These are phyloP conservation scores for Exophiala calicioides DNA, from an alignment of 2,329 filamentous ascomycete species.

Conservation along the genomic window DNA sequence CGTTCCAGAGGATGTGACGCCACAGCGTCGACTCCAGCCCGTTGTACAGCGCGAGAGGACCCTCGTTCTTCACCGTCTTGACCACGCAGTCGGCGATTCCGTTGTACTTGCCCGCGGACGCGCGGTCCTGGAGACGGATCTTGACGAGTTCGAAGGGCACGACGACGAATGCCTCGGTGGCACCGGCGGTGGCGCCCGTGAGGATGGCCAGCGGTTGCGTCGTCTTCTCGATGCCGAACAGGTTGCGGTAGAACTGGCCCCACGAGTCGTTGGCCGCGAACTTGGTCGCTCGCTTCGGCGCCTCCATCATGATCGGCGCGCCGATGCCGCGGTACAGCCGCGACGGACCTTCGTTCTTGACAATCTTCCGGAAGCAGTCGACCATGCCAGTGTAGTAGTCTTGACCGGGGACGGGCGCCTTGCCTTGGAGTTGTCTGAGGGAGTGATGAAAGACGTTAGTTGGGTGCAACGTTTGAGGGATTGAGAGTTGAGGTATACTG, in stretches of 20 bases:
- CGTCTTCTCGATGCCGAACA: conserved; percentile 84
- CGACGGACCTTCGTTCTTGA: conserved; percentile 88
- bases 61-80: conserved; percentile 78
- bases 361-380: conserved; percentile 97
- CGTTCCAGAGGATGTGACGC: conserved; percentile 93
- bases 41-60: conserved; percentile 87
- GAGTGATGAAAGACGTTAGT: conserved; percentile 1
- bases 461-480: conserved; percentile 1
- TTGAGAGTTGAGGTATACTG: conserved; percentile 45
- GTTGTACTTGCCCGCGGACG: conserved; percentile 74
- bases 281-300: conserved; percentile 93
- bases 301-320: conserved; percentile 97
- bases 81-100: conserved; percentile 55
- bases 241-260: conserved; percentile 88
- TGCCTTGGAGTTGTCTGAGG: conserved; percentile 79
- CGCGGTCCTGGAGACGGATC: conserved; percentile 95
- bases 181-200: conserved; percentile 91
- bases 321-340: conserved; percentile 93
- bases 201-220: conserved; percentile 88
- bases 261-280: conserved; percentile 99
- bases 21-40: conserved; percentile 95
- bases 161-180: conserved; percentile 93
- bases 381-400: conserved; percentile 96
- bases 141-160: conserved; percentile 98
- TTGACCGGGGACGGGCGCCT: conserved; percentile 64